Evolutionary conservation across 306 rosid genomes (phyloP).

Genomic region (Ormosia semicastrata): DNA sequence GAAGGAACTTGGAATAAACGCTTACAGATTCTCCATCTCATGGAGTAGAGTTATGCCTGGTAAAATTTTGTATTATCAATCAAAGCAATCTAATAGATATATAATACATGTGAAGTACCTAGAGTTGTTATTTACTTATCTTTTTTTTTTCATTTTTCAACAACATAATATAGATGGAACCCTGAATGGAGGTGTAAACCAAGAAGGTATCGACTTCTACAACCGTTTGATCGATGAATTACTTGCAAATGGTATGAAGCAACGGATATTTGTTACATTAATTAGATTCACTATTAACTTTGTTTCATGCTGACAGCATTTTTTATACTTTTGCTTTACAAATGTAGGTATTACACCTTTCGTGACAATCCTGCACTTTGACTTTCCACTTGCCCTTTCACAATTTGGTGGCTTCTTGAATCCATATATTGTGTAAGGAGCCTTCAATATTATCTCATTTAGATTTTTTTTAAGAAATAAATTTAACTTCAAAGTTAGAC

Average conservation of each 20-base stretch:
- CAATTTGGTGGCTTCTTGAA: conserved; percentile 25
- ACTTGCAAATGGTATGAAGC: conserved; percentile 30
- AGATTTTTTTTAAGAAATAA: neutral
- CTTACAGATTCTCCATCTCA: conserved; percentile 33
- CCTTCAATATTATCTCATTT: neutral
- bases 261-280: neutral
- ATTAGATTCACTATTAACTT: neutral
- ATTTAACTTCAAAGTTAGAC: neutral
- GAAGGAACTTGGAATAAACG: conserved; percentile 28
- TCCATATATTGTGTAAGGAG: conserved; percentile 35
- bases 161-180: conserved; percentile 25
- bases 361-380: conserved; percentile 28
- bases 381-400: conserved; percentile 12
- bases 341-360: conserved; percentile 33
- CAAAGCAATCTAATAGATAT: neutral
- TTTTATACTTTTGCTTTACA: neutral
- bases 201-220: conserved; percentile 39
- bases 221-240: conserved; percentile 31
- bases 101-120: no score
- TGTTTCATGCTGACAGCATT: neutral
- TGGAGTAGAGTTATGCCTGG: conserved; percentile 41
- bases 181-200: conserved; percentile 37
- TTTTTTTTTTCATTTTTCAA: neutral
- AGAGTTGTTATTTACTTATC: neutral
- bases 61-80: neutral